Evolutionary conservation across 169 alveolate genomes (phyloP).

Genomic region (Amoebophrya sp.): DNA sequence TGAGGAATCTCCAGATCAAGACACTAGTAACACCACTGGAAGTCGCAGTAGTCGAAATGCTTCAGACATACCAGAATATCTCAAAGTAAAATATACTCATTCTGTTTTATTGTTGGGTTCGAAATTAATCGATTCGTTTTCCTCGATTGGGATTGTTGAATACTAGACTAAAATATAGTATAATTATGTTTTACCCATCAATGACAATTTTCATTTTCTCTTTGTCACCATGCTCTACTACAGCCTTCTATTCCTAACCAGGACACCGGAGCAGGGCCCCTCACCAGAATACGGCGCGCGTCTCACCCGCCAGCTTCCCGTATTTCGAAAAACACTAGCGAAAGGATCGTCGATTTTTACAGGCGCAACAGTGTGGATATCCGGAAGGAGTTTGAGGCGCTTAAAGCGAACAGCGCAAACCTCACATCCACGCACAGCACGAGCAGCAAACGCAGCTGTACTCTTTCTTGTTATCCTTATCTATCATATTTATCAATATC

Average conservation of each 20-base stretch:
- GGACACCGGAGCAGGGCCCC: background rate
- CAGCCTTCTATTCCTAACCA: background rate
- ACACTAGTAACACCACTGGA: no score
- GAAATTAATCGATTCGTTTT: no score
- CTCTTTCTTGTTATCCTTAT: background rate
- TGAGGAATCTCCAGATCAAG: no score
- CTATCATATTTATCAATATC: background rate
- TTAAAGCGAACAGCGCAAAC: background rate
- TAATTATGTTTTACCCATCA: background rate
- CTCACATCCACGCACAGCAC: background rate
- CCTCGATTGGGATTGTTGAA: background rate
- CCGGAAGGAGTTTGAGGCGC: constrained; percentile 15
- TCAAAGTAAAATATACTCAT: no score
- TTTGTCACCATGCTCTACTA: background rate
- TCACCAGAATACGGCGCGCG: background rate
- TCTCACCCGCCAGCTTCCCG: background rate
- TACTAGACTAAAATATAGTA: background rate
- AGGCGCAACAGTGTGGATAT: background rate
- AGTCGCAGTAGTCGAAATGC: no score
- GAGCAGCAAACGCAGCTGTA: background rate
- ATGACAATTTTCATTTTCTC: background rate
- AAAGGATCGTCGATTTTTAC: background rate
- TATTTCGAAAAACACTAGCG: background rate
- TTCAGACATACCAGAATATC: no score
- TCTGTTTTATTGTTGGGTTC: no score